A percentile compares a stretch with the other conserved stretches of the same genome.
These are phyloP conservation scores for Croton setiger DNA, from an alignment of 441 rosid species.

Conservation along the genomic window DNA sequence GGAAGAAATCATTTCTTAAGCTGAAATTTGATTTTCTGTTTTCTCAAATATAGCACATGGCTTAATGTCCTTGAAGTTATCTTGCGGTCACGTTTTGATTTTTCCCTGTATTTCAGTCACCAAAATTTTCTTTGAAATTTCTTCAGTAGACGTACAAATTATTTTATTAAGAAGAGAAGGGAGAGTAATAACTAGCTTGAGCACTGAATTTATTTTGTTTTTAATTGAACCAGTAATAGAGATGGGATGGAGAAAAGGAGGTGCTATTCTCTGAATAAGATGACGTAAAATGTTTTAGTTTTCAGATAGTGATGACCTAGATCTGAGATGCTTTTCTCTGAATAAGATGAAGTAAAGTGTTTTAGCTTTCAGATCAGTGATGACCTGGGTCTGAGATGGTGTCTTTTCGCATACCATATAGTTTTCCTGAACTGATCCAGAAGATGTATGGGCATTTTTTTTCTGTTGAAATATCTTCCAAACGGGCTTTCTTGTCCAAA, in stretches of 20 bases:
- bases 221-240: background rate
- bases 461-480: background rate
- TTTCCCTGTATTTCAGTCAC: no score
- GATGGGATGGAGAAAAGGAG: no score
- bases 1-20: background rate
- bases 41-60: slow-evolving; percentile 11
- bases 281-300: no score
- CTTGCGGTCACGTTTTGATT: no score
- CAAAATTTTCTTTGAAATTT: background rate
- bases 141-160: background rate
- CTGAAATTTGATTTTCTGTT: slow-evolving; percentile 5
- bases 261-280: no score
- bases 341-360: background rate
- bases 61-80: slow-evolving; percentile 5
- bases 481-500: background rate
- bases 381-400: background rate
- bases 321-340: background rate
- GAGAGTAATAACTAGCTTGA: background rate
- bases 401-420: background rate
- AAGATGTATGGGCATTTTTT: slow-evolving; percentile 6
- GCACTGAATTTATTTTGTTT: background rate
- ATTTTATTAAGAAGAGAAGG: background rate
- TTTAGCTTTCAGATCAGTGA: background rate
- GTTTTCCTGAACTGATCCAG: background rate
- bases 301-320: no score